Base-by-base conservation (phyloP, 1,139 yeast genomes). In the Torulaspora globosa region DNA sequence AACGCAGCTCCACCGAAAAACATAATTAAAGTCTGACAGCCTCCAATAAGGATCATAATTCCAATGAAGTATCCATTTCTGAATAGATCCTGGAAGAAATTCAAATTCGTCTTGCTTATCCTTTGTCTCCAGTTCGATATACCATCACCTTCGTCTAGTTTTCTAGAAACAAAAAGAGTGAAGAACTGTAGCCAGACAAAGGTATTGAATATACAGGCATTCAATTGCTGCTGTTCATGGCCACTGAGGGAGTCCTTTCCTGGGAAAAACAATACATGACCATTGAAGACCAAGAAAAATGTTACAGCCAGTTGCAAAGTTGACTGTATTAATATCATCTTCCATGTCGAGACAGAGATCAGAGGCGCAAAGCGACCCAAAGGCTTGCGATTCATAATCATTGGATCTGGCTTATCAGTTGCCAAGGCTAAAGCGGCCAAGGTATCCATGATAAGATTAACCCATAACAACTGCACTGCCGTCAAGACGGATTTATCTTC, bases 141-240 rank as follows among this genome's bases (percentile, higher is more conserved):
- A 31, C 84, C 88, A 58, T 82, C 88, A 44, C 83, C 88, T 71
- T 92, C 97, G 66, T 92, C 97, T 48, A 92, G 72, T 56, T 95
- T 86, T 62, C 99, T 79, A 5, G 96, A 83, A 35, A 89, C 95
- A 60, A 92, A 80, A 70, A 92, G 76, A 60, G 92, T 89, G 79
- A 94, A 92, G 64, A 90, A 84, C 70, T 92, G 99, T 68, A 92
- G 74, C 98, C 98, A 92, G 43, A 92, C 98, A 75, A 92, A 92
- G 0, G 97, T 77, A 67, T 94, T 92, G 72, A 92, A 92, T 1
- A 95, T 90, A 78, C 90, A 74, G 2, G 97, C 89, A 56, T 80
- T 78, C 36, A 90, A 67, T 67, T 83, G 82, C 51, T 76, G 75
- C 47, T 71, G 67, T 52, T 81, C 76, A 56, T 74, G 79, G 43